Base-by-base conservation (phyloP, 1,284 basidiomycete genomes). In the Volvariella surrecta region DNA sequence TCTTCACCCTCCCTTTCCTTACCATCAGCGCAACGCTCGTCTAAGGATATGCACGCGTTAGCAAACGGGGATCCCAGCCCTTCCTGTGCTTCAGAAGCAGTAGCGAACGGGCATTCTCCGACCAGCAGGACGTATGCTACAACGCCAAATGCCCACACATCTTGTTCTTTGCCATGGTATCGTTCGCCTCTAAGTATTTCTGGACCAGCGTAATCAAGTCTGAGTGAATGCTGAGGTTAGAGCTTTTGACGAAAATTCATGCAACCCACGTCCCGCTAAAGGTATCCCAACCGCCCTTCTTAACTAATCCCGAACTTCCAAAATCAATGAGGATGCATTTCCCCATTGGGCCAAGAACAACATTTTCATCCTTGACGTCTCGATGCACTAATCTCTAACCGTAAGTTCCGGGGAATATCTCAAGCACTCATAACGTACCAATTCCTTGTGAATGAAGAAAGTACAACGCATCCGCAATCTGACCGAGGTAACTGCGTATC, bases 281-380 rank as follows among this genome's bases (percentile, higher is more conserved):
- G 16, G 93, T 95, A 61, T 97, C 94, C 86, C 93, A 97, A 35
- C 87, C 87, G 41, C 70, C 67, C 57, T 82, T 85, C 63, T 77
- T 84, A 41, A 92, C 79, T 45, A 94, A 74, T 21, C 92, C 92
- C 18, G 91, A 92, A 54, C 92, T 89, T 52, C 93, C 93, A 62
- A 97, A 97, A 61, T 99, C 95, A 60, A 99, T 99, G 52, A 99
- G 65, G 61, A 98, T 88, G 56, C 89, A 93, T 56, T 80, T 74
- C 28, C 81, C 85, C 48, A 71, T 62, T 35, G 75, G 71, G 3
- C 84, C 86, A 38, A 89, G 71, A 21, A 89, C 81, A 31, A 99
- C 92, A 59, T 99, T 99, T 64, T 99, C 95, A 57, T 99, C 95
- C 66, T 99, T 99, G 64, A 99, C 83, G 59, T 99, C 96, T 48